Base-by-base conservation (phyloP, 768 basidiomycete species). In the Kwoniella dendrophila region DNA sequence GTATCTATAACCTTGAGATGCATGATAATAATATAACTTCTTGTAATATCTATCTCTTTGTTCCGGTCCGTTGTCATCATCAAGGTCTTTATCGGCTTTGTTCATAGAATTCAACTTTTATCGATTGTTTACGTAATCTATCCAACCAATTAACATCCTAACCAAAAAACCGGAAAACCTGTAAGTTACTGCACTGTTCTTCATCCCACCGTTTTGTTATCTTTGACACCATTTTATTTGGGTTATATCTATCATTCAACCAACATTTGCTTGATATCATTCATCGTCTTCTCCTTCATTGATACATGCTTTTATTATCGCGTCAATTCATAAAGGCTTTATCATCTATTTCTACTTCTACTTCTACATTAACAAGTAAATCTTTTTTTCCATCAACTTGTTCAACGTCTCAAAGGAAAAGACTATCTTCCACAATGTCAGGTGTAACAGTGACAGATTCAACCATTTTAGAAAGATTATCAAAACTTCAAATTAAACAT, bases 381-480 rank as follows among this genome's bases (percentile, higher is more conserved):
- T 29, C 26, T 7, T 18, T 41, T 14, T 36, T n/a, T n/a, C n/a
- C n/a, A n/a, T n/a, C n/a, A n/a, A n/a, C n/a, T n/a, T n/a, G n/a
- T n/a, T n/a, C n/a, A n/a, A n/a, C n/a, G n/a, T n/a, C n/a, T n/a
- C n/a, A n/a, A n/a, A n/a, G n/a, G n/a, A n/a, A n/a, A n/a, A n/a
- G n/a, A n/a, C n/a, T n/a, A n/a, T n/a, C n/a, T n/a, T n/a, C 14
- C 60, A 48, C 12, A 56, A 72, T 62, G 51, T 64, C 74, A 14
- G 62, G 70, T 18, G 20, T 14, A 27, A 50, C 69, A 48, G 66
- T 71, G 20, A 52, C 67, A 2, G 49, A 65, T 47, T 38, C 56
- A 30, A 61, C 67, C 27, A 70, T 75, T 45, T 55, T 70, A 32
- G 63, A 63, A 5, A 61, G 69, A 36, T 60, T 75, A 24, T 53